Conservation (phyloP, 371 early-diverging fungal genomes). For the Smittium culicis region DNA sequence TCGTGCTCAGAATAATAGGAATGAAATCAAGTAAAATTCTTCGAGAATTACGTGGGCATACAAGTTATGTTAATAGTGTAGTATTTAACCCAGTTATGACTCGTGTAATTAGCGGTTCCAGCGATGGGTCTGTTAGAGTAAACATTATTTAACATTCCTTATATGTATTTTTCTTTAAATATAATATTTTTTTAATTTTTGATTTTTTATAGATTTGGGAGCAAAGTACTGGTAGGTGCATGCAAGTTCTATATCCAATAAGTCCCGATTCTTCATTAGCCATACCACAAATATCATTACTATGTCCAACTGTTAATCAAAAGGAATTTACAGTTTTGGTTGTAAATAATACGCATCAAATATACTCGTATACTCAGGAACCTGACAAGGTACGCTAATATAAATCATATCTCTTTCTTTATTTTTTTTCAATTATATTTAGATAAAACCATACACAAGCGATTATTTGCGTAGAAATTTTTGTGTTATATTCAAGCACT, state of each 20-base stretch:
- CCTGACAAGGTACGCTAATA: conserved; percentile 7
- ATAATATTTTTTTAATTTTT: no score
- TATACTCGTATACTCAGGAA: conserved; percentile 1
- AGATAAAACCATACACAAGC: no score
- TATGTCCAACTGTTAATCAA: conserved; percentile 3
- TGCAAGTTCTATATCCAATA: conserved; percentile 5
- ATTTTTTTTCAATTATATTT: not conserved
- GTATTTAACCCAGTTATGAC: conserved; percentile 50
- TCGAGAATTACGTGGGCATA: conserved; percentile 80
- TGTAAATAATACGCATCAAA: not conserved
- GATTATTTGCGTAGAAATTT: no score
- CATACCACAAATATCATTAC: conserved; percentile 1
- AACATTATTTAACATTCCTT: not conserved
- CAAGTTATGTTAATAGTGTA: conserved; percentile 67
- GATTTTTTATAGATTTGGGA: conserved; percentile 13
- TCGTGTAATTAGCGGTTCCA: conserved; percentile 56
- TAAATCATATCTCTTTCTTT: not conserved
- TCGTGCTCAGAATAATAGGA: conserved; percentile 58
- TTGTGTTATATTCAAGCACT: no score
- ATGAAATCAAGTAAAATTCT: conserved; percentile 73
- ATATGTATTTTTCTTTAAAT: not conserved
- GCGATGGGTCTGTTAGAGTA: conserved; percentile 70
- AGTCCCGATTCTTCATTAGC: not conserved
- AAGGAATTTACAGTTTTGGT: conserved; percentile 6
- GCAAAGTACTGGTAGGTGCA: conserved; percentile 5